Evolutionary conservation across 2,329 filamentous ascomycete genomes (phyloP).

Genomic region (Monilinia laxa): DNA sequence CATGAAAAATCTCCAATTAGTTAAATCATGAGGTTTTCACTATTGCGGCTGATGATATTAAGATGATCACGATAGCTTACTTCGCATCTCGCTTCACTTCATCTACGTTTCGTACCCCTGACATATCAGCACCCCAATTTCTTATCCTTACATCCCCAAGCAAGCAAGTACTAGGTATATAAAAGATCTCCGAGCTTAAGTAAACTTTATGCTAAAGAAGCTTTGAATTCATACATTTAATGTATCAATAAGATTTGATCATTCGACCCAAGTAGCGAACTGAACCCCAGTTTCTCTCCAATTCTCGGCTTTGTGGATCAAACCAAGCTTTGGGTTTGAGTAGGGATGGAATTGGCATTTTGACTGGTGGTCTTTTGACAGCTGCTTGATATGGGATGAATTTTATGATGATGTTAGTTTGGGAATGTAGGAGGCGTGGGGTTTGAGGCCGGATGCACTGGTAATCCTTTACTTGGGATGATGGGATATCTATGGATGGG

Average conservation of each 20-base stretch:
- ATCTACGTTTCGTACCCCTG: conserved; percentile 18
- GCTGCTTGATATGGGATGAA: background rate
- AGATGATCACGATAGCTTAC: background rate
- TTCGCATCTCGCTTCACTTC: conserved; percentile 18
- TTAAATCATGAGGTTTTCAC: too few species aligned
- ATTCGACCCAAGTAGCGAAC: background rate
- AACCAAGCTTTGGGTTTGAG: background rate
- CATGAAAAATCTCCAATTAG: background rate
- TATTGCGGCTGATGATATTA: background rate
- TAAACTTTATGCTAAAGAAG: background rate
- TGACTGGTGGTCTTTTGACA: background rate
- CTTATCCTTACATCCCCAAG: background rate
- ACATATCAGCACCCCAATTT: conserved; percentile 25
- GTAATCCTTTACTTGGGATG: background rate
- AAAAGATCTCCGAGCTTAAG: background rate
- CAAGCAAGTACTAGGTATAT: background rate
- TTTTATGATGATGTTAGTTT: background rate
- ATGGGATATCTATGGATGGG: background rate
- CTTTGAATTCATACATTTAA: background rate
- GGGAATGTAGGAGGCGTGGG: background rate
- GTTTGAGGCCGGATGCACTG: background rate
- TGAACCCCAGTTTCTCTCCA: conserved; percentile 1
- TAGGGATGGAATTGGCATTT: background rate
- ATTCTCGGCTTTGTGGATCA: background rate
- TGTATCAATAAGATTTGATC: conserved; percentile 1